Evolutionary conservation across 495 filamentous ascomycete genomes (phyloP).

Genomic region (Lophiotrema nucula): DNA sequence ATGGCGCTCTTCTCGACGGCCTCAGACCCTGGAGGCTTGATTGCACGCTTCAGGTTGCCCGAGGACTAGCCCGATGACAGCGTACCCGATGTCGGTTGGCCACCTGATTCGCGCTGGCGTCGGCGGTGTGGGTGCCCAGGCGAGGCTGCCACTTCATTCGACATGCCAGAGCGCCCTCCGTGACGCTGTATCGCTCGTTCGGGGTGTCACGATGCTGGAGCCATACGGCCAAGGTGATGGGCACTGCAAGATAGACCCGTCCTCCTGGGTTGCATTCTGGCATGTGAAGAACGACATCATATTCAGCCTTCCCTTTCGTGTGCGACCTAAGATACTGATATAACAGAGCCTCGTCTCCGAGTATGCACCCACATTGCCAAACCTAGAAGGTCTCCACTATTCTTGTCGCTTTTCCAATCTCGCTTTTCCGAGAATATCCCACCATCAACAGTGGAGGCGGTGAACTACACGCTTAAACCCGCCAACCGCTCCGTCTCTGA

Average conservation of each 20-base stretch:
- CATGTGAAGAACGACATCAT: conserved; percentile 23
- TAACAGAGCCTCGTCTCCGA: not conserved
- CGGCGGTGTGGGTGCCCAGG: conserved; percentile 15
- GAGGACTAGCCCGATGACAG: not conserved
- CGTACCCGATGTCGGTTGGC: conserved; percentile 16
- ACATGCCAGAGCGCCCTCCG: conserved; percentile 4
- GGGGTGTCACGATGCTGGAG: too few species aligned
- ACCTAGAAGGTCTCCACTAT: conserved; percentile 2
- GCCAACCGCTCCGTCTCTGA: conserved; percentile 12
- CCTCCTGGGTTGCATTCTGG: too few species aligned
- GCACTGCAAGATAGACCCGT: too few species aligned
- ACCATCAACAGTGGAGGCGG: conserved; percentile 13
- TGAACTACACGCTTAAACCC: conserved; percentile 23
- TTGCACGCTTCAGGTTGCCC: conserved; percentile 5
- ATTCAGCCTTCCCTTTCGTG: conserved; percentile 13
- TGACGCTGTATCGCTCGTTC: too few species aligned
- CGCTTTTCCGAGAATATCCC: conserved; percentile 21
- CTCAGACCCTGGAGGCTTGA: conserved; percentile 3
- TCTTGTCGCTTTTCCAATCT: conserved; percentile 5
- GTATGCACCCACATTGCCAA: not conserved
- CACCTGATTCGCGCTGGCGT: conserved; percentile 13
- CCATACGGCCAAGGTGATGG: conserved; percentile 3
- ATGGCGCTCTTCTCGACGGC: not conserved
- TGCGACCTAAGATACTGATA: conserved; percentile 3
- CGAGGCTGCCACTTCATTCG: conserved; percentile 23